phyloP scores from a whole-genome alignment of 2,329 filamentous ascomycete genomes.

The Exophiala mesophila region DNA sequence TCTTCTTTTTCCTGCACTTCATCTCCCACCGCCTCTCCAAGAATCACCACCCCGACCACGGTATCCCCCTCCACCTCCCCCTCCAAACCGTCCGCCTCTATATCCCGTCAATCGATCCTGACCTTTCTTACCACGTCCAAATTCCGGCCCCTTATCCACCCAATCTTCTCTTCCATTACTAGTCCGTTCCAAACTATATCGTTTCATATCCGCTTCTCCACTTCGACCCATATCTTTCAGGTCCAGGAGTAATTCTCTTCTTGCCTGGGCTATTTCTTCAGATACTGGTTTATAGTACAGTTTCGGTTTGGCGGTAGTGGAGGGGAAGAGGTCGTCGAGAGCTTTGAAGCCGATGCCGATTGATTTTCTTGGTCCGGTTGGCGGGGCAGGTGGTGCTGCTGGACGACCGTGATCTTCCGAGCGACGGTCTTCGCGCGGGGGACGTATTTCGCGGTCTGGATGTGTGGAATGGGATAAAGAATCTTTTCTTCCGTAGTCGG shows the following conservation, averaged over 20 bases:
- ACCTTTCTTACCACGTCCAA: slow-evolving; percentile 41
- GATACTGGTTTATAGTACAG: slow-evolving; percentile 64
- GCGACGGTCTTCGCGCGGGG: slow-evolving; percentile 2
- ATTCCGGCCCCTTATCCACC: slow-evolving; percentile 68
- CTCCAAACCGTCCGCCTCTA: slow-evolving; percentile 30
- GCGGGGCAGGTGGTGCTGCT: neutral
- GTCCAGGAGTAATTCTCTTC: slow-evolving; percentile 57
- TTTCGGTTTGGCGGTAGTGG: slow-evolving; percentile 58
- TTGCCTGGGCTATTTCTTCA: slow-evolving; percentile 57
- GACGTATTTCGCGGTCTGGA: slow-evolving; percentile 17
- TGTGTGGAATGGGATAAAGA: slow-evolving; percentile 10
- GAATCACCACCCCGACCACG: slow-evolving; percentile 21
- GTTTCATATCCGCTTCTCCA: slow-evolving; percentile 54
- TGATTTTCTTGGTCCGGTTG: slow-evolving; percentile 3
- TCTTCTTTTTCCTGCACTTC: neutral
- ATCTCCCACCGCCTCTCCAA: slow-evolving; percentile 14
- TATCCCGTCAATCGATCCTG: slow-evolving; percentile 31
- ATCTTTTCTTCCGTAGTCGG: slow-evolving; percentile 9
- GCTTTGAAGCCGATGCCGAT: slow-evolving; percentile 46
- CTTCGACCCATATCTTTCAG: slow-evolving; percentile 34
- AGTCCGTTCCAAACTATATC: slow-evolving; percentile 63
- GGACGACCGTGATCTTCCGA: slow-evolving; percentile 1
- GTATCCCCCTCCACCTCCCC: slow-evolving; percentile 16
- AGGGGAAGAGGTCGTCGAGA: slow-evolving; percentile 57
- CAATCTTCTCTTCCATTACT: slow-evolving; percentile 51